Evolutionary conservation across 805 yeast species (phyloP), one percentile per base, ranked within the genome.

Genomic region (Peterozyma toletana): DNA sequence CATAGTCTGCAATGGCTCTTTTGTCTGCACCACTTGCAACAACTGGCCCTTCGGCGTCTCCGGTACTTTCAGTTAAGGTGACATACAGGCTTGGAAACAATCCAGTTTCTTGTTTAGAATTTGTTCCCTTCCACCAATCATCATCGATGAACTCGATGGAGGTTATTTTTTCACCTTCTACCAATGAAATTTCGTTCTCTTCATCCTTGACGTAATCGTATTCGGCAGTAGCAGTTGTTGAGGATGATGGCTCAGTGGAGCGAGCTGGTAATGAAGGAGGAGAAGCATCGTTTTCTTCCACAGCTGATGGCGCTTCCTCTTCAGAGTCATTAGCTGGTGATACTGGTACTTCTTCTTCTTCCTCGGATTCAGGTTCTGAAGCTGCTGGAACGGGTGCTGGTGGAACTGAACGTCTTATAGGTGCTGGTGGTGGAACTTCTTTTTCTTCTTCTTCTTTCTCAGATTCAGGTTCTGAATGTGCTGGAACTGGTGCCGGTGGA

Each of bases 151-250:
- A 73, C 48, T 83, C 84, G 49, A 86, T 80, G 27, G 78, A 78
- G n/a, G 71, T 64, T 48, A 86, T 77, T 33, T 58, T 51, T 50
- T 86, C 93, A 42, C 86, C 89, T 52, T 81, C 90, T 15, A 51
- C 66, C 39, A 86, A 75, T 0, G 71, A 71, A 41, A 86, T 76
- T 59, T 86, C 95, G 53, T 85, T 83, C 43, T 82, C 90, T 54
- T 84, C 95, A 48, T 78, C 87, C 54, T 79, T 77, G 51, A 70
- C 81, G 51, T 83, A 84, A 48, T 84, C 93, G 60, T 88, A 93
- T 56, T 81, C 83, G 5, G 93, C 98, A 48, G 77, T 59, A 2
- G 97, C 99, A 31, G 70, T 61, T 10, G 30, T 13, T 41, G 50
- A 44, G 17, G 58, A 38, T 1, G 16, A 29, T 30, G 62, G 53